These are phyloP conservation scores for Naegleria gruberi DNA, from an alignment of 208 protist genomes.

Conservation along the genomic window DNA sequence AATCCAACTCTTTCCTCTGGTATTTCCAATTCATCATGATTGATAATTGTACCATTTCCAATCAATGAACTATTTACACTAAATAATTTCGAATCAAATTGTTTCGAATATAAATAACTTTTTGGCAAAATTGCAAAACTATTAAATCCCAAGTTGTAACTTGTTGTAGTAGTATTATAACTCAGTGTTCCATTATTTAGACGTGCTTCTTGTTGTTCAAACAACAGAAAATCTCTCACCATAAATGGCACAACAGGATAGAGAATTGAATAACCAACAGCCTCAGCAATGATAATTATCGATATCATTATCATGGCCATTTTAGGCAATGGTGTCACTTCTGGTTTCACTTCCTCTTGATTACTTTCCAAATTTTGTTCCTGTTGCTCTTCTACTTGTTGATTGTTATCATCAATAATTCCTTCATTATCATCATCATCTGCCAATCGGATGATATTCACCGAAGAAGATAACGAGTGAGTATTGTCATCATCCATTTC, in stretches of 20 bases:
- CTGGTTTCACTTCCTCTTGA: neutral
- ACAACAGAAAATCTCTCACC: neutral
- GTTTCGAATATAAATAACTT: neutral
- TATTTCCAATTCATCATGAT: neutral
- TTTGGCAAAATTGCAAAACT: neutral
- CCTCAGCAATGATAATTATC: neutral
- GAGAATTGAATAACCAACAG: neutral
- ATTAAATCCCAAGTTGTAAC: too few species aligned
- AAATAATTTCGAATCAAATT: neutral
- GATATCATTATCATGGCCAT: neutral
- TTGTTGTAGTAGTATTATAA: neutral
- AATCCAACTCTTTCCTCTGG: neutral
- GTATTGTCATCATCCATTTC: too few species aligned
- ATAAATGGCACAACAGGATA: neutral
- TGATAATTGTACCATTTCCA: neutral
- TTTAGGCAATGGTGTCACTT: neutral
- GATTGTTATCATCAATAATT: too few species aligned
- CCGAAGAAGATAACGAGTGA: too few species aligned
- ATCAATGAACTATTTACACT: neutral
- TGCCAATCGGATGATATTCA: too few species aligned
- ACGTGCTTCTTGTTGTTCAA: too few species aligned
- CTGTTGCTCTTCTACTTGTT: too few species aligned
- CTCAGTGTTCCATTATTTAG: too few species aligned
- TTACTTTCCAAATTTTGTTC: too few species aligned
- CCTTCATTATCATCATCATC: too few species aligned